Conservation (phyloP, 2,329 filamentous ascomycete species). For the Aquanectria penicillioides region DNA sequence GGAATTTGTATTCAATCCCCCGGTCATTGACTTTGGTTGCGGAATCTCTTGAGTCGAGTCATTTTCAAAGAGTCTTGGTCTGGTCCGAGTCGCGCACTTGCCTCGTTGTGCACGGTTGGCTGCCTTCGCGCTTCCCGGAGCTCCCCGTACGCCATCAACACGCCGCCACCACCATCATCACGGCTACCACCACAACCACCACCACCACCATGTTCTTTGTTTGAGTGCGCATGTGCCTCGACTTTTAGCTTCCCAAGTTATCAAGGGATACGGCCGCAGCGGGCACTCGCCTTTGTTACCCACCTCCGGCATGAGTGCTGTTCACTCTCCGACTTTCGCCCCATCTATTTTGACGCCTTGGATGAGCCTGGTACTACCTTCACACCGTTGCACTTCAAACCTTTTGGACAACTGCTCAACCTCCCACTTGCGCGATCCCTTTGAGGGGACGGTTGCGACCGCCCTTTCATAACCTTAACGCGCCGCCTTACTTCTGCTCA, state of each 20-base stretch:
- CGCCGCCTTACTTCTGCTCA: slow-evolving; percentile 1
- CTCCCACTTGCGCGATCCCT: slow-evolving; percentile 8
- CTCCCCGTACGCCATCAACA: background rate
- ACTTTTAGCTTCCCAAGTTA: slow-evolving; percentile 30
- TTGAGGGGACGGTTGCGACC: slow-evolving; percentile 12
- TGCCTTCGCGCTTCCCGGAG: too few species aligned
- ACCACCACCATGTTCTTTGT: slow-evolving; percentile 43
- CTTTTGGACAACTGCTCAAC: background rate
- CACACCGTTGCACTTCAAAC: slow-evolving; percentile 31
- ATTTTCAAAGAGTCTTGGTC: background rate
- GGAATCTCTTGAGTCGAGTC: background rate
- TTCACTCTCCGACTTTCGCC: slow-evolving; percentile 9
- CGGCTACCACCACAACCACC: slow-evolving; percentile 23
- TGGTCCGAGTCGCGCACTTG: background rate
- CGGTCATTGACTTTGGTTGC: slow-evolving; percentile 9
- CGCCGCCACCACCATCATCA: slow-evolving; percentile 9
- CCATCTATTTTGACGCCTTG: slow-evolving; percentile 14
- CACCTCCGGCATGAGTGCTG: slow-evolving; percentile 10
- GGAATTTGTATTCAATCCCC: slow-evolving; percentile 11
- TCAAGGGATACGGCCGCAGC: slow-evolving; percentile 28
- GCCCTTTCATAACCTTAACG: slow-evolving; percentile 35
- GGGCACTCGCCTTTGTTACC: slow-evolving; percentile 23
- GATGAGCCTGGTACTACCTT: slow-evolving; percentile 32
- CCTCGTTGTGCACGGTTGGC: background rate
- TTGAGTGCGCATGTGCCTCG: slow-evolving; percentile 29